phyloP scores from a whole-genome alignment of 2,329 filamentous ascomycete genomes.

The Aspergillus ibericus region DNA sequence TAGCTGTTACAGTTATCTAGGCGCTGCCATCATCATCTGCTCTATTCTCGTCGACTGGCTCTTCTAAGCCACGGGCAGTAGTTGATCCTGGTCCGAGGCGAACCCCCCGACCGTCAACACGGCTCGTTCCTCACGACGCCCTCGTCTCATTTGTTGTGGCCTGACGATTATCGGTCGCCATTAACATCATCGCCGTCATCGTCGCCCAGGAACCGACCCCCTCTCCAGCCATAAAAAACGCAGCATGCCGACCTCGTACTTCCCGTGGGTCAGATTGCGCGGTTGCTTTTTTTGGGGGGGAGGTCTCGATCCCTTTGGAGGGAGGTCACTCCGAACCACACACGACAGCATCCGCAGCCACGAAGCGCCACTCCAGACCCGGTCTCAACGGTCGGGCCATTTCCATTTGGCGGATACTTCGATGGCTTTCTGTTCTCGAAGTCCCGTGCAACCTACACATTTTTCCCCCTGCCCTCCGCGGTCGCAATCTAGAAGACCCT shows the following conservation, averaged over 20 bases:
- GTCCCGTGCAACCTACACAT: neutral
- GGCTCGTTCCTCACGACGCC: conserved; percentile 12
- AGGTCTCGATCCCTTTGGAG: neutral
- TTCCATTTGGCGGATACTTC: neutral
- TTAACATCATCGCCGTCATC: conserved; percentile 36
- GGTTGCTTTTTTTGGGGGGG: neutral
- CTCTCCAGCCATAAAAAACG: neutral
- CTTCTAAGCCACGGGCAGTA: neutral
- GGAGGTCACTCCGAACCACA: conserved; percentile 51
- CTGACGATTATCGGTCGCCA: neutral
- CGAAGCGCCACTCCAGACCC: conserved; percentile 31
- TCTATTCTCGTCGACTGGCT: conserved; percentile 1
- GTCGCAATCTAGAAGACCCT: neutral
- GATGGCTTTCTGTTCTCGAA: conserved; percentile 4
- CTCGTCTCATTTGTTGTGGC: neutral
- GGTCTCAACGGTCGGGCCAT: conserved; percentile 41
- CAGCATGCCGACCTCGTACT: conserved; percentile 8
- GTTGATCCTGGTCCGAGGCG: neutral
- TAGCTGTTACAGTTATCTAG: conserved; percentile 1
- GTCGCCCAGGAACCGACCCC: conserved; percentile 4
- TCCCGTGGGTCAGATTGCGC: neutral
- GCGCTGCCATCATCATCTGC: neutral
- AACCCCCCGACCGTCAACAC: neutral
- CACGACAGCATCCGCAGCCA: conserved; percentile 48
- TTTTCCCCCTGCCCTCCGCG: neutral